A percentile compares a stretch with the other conserved stretches of the same genome.
Conservation (phyloP, 352 stramenopile genomes). For the Plasmopara viticola region DNA sequence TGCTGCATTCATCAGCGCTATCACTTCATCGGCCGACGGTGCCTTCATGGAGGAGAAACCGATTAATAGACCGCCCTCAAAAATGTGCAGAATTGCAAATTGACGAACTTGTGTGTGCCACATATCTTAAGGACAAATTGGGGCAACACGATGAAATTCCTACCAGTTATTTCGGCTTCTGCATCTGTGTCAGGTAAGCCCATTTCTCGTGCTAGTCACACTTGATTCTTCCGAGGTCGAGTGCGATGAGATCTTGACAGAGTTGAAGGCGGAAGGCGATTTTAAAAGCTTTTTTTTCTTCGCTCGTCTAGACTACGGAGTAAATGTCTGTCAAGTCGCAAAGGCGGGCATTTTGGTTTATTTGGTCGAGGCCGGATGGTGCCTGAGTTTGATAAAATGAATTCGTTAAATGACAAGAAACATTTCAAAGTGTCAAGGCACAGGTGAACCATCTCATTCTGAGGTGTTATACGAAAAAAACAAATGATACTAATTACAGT, state of each 20-base stretch:
- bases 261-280: conserved; percentile 43
- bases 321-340: conserved; percentile 60
- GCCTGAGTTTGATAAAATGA: conserved; percentile 59
- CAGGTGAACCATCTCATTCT: conserved; percentile 29
- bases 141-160: too few relatives aligned
- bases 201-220: conserved; percentile 66
- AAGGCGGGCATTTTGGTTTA: conserved; percentile 62
- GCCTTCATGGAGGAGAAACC: conserved; percentile 33
- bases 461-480: not conserved
- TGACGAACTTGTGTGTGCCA: not conserved
- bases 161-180: conserved; percentile 15
- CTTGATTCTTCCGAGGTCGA: conserved; percentile 58
- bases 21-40: conserved; percentile 45
- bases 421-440: conserved; percentile 72
- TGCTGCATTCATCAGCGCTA: conserved; percentile 47
- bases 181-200: conserved; percentile 21
- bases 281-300: conserved; percentile 42
- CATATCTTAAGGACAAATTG: too few relatives aligned
- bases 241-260: conserved; percentile 40
- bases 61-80: conserved; percentile 21
- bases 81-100: conserved; percentile 9
- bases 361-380: conserved; percentile 77
- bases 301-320: conserved; percentile 43
- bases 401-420: conserved; percentile 60
- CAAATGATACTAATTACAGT: conserved; percentile 1